Base-by-base conservation (phyloP, 768 basidiomycete species). In the Trametes cinnabarina region DNA sequence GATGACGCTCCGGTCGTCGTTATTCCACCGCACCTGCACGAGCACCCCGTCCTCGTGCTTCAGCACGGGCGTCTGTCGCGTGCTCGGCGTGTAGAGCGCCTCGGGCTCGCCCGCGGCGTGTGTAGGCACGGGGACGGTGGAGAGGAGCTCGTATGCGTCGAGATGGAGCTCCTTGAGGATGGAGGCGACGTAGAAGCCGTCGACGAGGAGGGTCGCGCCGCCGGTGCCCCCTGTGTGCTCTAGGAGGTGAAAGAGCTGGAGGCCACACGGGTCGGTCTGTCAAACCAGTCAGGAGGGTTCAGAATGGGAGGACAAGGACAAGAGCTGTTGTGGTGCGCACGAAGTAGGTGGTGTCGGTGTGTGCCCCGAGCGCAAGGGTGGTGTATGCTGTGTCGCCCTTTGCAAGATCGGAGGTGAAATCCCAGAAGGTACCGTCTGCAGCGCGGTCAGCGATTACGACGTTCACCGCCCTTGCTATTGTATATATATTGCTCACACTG, bases 301-400 rank as follows among this genome's bases (percentile, higher is more conserved):
- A 42, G 34, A n/a, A 26, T 30, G 22, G n/a, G 17, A 15, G 34
- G 22, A 5, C 4, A 8, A 14, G 4, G 9, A 20, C 9, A 12
- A 1, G 23, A 34, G 20, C 11, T 22, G 19, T 20, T 20, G 41
- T 3, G 3, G 12, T 17, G 72, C 81, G 63, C 55, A 90, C 89
- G 61, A 80, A 92, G 79, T 88, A 89, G 10, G 86, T 85, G 41
- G 79, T 86, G 61, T 89, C 87, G 0, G 86, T 88, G 69, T 99
- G 96, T 0, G 92, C 94, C 3, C 83, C 86, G 7, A 99, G 83
- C 0, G 88, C 89, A 43, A 96, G 73, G 6, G 86, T 91, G 4
- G 94, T 93, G 74, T 99, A 99, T 0, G 96, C 94, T 8, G 94
- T 90, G 70, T 99, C 96, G 12, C 94, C 94, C 65, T 88, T 93